phyloP scores from a whole-genome alignment of 2,329 filamentous ascomycete genomes.

The Clonostachys sp. region DNA sequence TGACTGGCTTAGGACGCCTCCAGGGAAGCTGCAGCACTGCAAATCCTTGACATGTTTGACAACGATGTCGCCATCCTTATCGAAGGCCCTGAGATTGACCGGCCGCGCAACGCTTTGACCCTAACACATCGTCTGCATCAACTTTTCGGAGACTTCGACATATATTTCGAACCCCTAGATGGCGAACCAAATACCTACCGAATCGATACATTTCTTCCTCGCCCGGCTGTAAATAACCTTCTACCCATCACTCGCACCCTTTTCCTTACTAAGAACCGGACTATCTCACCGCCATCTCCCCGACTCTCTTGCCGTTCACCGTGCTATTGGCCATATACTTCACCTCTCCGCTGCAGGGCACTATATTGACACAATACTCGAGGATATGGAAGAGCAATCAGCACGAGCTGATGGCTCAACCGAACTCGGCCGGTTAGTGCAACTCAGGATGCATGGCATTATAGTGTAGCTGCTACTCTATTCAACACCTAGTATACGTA shows the following conservation, averaged over 20 bases:
- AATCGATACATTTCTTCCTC: conserved; percentile 8
- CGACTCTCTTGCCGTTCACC: conserved; percentile 23
- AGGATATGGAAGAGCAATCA: too few relatives aligned
- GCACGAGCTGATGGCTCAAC: too few relatives aligned
- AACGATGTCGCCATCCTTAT: conserved; percentile 24
- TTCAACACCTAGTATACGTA: too few relatives aligned
- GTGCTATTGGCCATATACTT: conserved; percentile 24
- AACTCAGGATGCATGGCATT: too few relatives aligned
- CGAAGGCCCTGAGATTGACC: conserved; percentile 30
- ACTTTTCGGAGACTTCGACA: conserved; percentile 10
- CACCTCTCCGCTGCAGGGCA: conserved; percentile 19
- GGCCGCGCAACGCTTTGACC: conserved; percentile 25
- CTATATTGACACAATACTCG: conserved; percentile 23
- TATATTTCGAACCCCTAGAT: conserved; percentile 10
- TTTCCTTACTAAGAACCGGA: conserved; percentile 12
- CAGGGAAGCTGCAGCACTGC: conserved; percentile 24
- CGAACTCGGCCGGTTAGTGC: too few relatives aligned
- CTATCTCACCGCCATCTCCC: conserved; percentile 21
- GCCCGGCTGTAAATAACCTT: neutral
- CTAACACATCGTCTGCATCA: conserved; percentile 9
- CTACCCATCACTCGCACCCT: conserved; percentile 20
- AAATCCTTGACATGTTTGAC: conserved; percentile 36
- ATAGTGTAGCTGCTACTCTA: too few relatives aligned
- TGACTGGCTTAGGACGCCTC: conserved; percentile 7
- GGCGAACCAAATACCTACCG: conserved; percentile 10